Conservation (phyloP, 2,329 filamentous ascomycete genomes). For the Rhytidhysteron rufulum region DNA sequence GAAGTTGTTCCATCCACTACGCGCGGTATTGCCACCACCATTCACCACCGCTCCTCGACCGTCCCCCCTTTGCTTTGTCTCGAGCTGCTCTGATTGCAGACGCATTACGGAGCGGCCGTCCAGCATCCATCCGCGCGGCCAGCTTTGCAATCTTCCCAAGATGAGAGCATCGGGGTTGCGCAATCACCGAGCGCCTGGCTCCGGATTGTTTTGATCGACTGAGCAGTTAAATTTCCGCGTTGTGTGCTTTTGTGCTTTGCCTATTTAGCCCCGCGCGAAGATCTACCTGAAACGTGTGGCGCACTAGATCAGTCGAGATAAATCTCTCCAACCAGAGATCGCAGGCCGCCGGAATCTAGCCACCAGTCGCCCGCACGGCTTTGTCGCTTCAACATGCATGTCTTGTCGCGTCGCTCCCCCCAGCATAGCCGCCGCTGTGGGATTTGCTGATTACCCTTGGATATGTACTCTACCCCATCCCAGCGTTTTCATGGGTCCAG, state of each 20-base stretch:
- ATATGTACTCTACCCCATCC: too few relatives aligned
- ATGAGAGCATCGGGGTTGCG: slow-evolving; percentile 21
- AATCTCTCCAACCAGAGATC: slow-evolving; percentile 24
- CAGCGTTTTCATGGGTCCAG: too few relatives aligned
- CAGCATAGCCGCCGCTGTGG: neutral
- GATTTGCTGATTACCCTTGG: too few relatives aligned
- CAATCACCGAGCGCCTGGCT: slow-evolving; percentile 38
- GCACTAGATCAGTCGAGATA: slow-evolving; percentile 25
- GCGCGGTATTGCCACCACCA: neutral
- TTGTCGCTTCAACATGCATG: slow-evolving; percentile 1
- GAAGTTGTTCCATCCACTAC: neutral
- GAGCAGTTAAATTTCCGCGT: slow-evolving; percentile 33
- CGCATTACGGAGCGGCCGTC: too few relatives aligned
- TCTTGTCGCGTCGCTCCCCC: slow-evolving; percentile 3
- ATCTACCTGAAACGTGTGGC: slow-evolving; percentile 33
- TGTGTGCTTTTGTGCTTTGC: slow-evolving; percentile 24
- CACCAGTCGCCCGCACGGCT: slow-evolving; percentile 19
- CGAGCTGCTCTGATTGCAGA: too few relatives aligned
- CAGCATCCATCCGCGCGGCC: too few relatives aligned
- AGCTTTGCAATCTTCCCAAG: neutral
- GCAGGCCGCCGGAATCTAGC: slow-evolving; percentile 17
- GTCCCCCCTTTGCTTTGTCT: too few relatives aligned
- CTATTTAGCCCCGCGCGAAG: slow-evolving; percentile 21
- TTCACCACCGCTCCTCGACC: too few relatives aligned
- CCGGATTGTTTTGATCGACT: slow-evolving; percentile 25